phyloP scores from a whole-genome alignment of 306 rosid genomes.

The Cucurbita pepo region DNA sequence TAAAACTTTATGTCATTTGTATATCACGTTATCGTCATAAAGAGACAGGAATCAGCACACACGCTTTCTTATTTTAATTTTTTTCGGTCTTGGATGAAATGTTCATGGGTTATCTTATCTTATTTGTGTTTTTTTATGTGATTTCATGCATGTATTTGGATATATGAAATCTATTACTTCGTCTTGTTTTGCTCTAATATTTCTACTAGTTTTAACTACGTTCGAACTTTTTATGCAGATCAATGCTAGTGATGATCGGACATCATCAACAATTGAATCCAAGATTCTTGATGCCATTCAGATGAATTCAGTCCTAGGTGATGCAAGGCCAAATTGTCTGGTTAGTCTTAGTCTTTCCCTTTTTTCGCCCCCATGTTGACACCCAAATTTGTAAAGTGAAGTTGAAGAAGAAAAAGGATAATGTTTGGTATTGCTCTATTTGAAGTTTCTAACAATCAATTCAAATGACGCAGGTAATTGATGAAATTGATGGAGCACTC shows the following conservation, averaged over 20 bases:
- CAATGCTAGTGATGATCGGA: constrained; percentile 97
- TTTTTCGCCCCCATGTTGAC: neutral
- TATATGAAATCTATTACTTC: neutral
- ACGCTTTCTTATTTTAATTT: neutral
- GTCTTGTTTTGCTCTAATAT: neutral
- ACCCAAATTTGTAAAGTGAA: neutral
- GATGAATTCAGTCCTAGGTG: constrained; percentile 61
- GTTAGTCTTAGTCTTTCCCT: constrained; percentile 19
- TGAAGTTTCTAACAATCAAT: neutral
- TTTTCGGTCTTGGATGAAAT: neutral
- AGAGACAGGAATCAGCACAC: neutral
- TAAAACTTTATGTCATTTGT: neutral
- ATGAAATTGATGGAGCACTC: constrained; percentile 95
- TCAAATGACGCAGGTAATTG: constrained; percentile 43
- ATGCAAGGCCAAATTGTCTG: constrained; percentile 76
- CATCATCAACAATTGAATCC: constrained; percentile 62
- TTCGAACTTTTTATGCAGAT: constrained; percentile 21
- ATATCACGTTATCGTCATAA: neutral
- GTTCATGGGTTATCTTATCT: neutral
- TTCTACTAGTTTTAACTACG: constrained; percentile 3
- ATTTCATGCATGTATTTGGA: neutral
- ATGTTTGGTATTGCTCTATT: neutral
- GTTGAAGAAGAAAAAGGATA: neutral
- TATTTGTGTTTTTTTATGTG: neutral
- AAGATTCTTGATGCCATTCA: constrained; percentile 79